These are phyloP conservation scores for Coemansia sp. DNA, from an alignment of 192 early-diverging fungal species.

Conservation along the genomic window DNA sequence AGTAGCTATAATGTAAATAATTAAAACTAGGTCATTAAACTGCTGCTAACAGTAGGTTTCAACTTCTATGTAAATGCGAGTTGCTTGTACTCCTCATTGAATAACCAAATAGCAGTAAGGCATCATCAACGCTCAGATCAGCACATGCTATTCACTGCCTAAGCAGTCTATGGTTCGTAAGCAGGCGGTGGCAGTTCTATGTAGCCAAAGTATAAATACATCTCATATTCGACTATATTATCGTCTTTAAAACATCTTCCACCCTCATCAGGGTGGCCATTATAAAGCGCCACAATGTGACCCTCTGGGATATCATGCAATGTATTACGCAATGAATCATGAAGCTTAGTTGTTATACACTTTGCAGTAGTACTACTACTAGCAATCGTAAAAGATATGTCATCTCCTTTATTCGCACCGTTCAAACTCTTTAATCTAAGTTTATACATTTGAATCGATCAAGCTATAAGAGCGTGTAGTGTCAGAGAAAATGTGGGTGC, in stretches of 20 bases:
- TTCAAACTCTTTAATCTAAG: too few relatives aligned
- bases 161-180: neutral
- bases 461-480: neutral
- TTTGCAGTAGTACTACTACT: too few relatives aligned
- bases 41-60: neutral
- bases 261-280: too few relatives aligned
- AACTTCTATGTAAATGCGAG: neutral
- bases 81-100: neutral
- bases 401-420: too few relatives aligned
- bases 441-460: neutral
- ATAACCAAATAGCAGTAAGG: neutral
- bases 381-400: too few relatives aligned
- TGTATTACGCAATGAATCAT: too few relatives aligned
- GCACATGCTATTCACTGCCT: neutral
- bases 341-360: too few relatives aligned
- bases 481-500: neutral
- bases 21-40: neutral
- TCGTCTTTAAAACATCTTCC: too few relatives aligned
- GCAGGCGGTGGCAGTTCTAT: neutral
- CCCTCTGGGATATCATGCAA: too few relatives aligned
- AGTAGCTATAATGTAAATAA: neutral
- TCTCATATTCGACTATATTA: too few relatives aligned
- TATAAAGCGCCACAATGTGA: too few relatives aligned
- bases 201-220: too few relatives aligned
- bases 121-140: neutral